Percentiles rank a stretch among this genome's conserved stretches.
These are phyloP conservation scores for Lentinus tigrinus DNA, from an alignment of 768 basidiomycete species.

Conservation along the genomic window DNA sequence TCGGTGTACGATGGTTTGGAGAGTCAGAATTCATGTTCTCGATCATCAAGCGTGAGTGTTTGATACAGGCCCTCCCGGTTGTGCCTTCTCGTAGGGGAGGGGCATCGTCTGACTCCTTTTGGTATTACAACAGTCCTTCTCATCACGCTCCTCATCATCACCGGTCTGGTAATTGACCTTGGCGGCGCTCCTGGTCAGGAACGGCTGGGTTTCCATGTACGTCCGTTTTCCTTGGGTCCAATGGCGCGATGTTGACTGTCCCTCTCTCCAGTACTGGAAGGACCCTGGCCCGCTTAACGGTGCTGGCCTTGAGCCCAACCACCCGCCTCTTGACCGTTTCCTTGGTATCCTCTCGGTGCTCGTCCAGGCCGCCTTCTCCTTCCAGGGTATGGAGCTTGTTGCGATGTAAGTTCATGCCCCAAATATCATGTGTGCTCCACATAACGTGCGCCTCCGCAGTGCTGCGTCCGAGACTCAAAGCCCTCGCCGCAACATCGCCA, in stretches of 20 bases:
- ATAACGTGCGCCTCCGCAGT: slow-evolving; percentile 29
- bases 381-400: slow-evolving; percentile 75
- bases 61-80: background rate
- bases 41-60: slow-evolving; percentile 55
- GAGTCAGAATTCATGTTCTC: slow-evolving; percentile 74
- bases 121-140: slow-evolving; percentile 41
- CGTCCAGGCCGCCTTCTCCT: slow-evolving; percentile 68
- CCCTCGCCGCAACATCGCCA: slow-evolving; percentile 77
- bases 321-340: slow-evolving; percentile 39
- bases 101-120: slow-evolving; percentile 13
- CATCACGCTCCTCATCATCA: slow-evolving; percentile 58
- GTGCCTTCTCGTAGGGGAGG: background rate
- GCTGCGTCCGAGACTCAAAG: slow-evolving; percentile 76
- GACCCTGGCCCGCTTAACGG: slow-evolving; percentile 59
- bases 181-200: slow-evolving; percentile 74
- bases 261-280: slow-evolving; percentile 61
- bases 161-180: slow-evolving; percentile 69
- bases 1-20: slow-evolving; percentile 72
- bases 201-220: slow-evolving; percentile 65
- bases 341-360: slow-evolving; percentile 41
- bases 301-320: slow-evolving; percentile 30
- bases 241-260: background rate
- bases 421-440: background rate
- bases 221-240: slow-evolving; percentile 17
- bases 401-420: slow-evolving; percentile 47